phyloP scores from a whole-genome alignment of 176 grass and related monocot species.

The Otatea glauca region DNA sequence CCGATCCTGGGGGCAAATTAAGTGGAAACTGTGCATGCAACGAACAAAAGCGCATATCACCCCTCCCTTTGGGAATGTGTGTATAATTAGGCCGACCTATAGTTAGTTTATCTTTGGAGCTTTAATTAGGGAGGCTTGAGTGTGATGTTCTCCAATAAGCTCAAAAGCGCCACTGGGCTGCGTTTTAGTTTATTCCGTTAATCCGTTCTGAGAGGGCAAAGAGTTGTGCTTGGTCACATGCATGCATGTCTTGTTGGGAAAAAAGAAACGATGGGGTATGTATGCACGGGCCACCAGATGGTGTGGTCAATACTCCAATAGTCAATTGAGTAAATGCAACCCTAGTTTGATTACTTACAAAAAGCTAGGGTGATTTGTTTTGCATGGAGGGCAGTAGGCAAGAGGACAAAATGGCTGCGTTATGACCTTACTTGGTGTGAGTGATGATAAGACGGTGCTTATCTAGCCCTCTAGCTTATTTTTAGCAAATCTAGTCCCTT shows the following conservation, averaged over 20 bases:
- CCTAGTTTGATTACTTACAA: conserved; percentile 44
- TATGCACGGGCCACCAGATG: conserved; percentile 32
- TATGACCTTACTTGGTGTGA: neutral
- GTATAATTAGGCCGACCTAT: conserved; percentile 35
- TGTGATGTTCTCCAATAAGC: conserved; percentile 13
- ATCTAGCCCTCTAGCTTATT: too few relatives aligned
- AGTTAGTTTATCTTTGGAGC: conserved; percentile 23
- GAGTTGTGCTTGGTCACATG: conserved; percentile 39
- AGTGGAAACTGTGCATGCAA: too few relatives aligned
- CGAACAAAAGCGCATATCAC: neutral
- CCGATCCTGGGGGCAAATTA: too few relatives aligned
- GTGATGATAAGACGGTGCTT: neutral
- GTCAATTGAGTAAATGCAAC: conserved; percentile 50
- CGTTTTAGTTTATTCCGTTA: neutral
- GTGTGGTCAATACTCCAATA: conserved; percentile 45
- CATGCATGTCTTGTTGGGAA: conserved; percentile 40
- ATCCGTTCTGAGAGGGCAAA: neutral
- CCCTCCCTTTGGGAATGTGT: conserved; percentile 23
- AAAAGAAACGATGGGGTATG: neutral
- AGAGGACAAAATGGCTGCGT: conserved; percentile 5
- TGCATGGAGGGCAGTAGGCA: conserved; percentile 9
- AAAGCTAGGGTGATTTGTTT: conserved; percentile 37
- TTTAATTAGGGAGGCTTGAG: neutral
- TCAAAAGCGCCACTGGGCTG: conserved; percentile 7
- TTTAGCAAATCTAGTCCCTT: too few relatives aligned